Conservation (phyloP, 2,329 filamentous ascomycete species). For the Fusarium domesticum region DNA sequence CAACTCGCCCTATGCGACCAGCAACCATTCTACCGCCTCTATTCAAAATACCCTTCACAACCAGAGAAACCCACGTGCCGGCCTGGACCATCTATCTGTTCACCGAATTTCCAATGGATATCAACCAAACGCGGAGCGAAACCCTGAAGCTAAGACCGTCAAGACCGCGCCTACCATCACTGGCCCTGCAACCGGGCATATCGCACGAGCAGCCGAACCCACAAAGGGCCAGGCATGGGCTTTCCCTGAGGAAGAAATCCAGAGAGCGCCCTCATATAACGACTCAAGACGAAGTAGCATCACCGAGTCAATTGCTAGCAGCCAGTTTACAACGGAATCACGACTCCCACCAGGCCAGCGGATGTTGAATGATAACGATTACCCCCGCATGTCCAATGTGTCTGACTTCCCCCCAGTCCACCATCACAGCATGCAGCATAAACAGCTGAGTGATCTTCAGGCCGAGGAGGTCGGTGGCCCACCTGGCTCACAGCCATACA, state of each 20-base stretch:
- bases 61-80: slow-evolving; percentile 58
- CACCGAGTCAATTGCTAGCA: slow-evolving; percentile 74
- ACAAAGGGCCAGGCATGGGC: slow-evolving; percentile 84
- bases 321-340: slow-evolving; percentile 73
- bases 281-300: slow-evolving; percentile 73
- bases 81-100: slow-evolving; percentile 50
- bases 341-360: slow-evolving; percentile 69
- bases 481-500: slow-evolving; percentile 69
- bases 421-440: slow-evolving; percentile 74
- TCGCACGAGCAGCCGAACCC: slow-evolving; percentile 69
- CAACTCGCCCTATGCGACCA: slow-evolving; percentile 67
- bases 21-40: slow-evolving; percentile 73
- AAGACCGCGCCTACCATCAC: slow-evolving; percentile 74
- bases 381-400: slow-evolving; percentile 47
- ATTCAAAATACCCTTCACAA: slow-evolving; percentile 69
- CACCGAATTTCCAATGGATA: slow-evolving; percentile 65
- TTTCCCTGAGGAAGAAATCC: slow-evolving; percentile 71
- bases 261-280: slow-evolving; percentile 49
- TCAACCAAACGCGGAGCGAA: slow-evolving; percentile 57
- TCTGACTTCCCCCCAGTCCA: slow-evolving; percentile 62
- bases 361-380: slow-evolving; percentile 63
- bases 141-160: slow-evolving; percentile 53
- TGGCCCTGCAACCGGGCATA: slow-evolving; percentile 62
- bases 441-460: slow-evolving; percentile 65
- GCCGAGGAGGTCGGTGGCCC: slow-evolving; percentile 52